phyloP scores from a whole-genome alignment of 129 eudicot genomes.

The Logfia minima region DNA sequence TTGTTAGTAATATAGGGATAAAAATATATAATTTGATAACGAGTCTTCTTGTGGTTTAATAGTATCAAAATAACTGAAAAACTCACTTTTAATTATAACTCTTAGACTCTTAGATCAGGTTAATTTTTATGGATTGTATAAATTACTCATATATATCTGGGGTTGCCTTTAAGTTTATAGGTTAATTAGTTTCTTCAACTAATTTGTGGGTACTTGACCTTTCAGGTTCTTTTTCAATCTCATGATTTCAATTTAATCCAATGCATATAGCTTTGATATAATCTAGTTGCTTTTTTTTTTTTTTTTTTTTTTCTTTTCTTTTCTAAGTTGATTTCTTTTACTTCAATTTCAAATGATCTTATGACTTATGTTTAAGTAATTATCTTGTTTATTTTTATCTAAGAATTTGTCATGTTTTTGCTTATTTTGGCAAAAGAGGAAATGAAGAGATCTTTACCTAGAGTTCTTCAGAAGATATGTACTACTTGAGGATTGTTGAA shows the following conservation, averaged over 20 bases:
- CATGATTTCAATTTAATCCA: too few species aligned
- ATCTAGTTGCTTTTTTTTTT: not conserved
- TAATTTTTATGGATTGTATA: too few species aligned
- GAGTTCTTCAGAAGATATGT: slow-evolving; percentile 26
- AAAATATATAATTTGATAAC: too few species aligned
- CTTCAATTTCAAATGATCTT: not conserved
- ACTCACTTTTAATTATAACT: too few species aligned
- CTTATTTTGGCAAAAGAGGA: not conserved
- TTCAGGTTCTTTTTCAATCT: not conserved
- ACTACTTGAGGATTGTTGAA: slow-evolving; percentile 17
- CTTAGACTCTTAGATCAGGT: not conserved
- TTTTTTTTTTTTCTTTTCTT: too few species aligned
- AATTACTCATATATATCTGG: not conserved
- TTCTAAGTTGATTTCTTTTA: not conserved
- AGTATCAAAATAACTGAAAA: too few species aligned
- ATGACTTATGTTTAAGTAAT: not conserved
- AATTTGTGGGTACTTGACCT: not conserved
- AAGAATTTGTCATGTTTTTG: slow-evolving; percentile 14
- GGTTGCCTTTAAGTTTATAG: not conserved
- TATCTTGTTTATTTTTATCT: not conserved
- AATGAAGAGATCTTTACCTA: slow-evolving; percentile 22
- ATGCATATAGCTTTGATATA: slow-evolving; percentile 2
- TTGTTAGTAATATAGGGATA: too few species aligned
- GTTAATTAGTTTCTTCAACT: not conserved
- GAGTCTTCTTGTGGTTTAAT: too few species aligned